These are phyloP conservation scores for Chenopodium album DNA, from an alignment of 148 eudicot species.

Conservation along the genomic window DNA sequence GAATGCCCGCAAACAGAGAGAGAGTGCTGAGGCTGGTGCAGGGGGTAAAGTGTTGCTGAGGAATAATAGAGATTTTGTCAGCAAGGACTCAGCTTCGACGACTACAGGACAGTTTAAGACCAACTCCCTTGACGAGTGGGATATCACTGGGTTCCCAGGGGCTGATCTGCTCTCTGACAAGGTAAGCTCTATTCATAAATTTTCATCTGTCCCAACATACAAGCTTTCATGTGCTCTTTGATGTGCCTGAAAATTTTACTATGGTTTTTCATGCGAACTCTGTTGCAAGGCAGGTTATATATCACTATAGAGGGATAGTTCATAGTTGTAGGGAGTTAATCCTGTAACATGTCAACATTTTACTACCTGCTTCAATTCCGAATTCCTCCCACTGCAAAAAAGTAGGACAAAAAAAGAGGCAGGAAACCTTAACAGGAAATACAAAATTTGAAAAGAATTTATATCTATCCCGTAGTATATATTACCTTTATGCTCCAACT, in stretches of 20 bases:
- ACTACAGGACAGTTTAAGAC: conserved; percentile 37
- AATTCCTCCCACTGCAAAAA: background rate
- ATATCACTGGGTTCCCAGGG: conserved; percentile 70
- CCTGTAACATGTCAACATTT: too few species aligned
- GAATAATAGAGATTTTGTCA: conserved; percentile 46
- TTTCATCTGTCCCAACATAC: background rate
- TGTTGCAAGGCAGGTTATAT: background rate
- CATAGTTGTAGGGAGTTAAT: background rate
- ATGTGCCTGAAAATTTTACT: background rate
- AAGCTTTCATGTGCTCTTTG: background rate
- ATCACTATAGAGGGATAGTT: background rate
- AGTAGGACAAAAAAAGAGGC: background rate
- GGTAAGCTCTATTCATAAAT: conserved; percentile 44
- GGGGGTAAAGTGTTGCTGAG: conserved; percentile 64
- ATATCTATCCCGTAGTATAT: background rate
- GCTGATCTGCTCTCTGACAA: conserved; percentile 79
- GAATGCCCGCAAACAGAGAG: conserved; percentile 54
- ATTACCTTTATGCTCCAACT: background rate
- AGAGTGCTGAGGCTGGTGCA: conserved; percentile 52
- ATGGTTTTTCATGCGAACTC: too few species aligned
- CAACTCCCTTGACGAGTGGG: conserved; percentile 66
- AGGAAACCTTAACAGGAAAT: background rate
- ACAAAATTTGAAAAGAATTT: background rate
- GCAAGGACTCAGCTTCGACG: conserved; percentile 48
- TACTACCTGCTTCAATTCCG: background rate